These are phyloP conservation scores for Aspergillus novofumigatus DNA, from an alignment of 2,329 filamentous ascomycete genomes.

Conservation along the genomic window DNA sequence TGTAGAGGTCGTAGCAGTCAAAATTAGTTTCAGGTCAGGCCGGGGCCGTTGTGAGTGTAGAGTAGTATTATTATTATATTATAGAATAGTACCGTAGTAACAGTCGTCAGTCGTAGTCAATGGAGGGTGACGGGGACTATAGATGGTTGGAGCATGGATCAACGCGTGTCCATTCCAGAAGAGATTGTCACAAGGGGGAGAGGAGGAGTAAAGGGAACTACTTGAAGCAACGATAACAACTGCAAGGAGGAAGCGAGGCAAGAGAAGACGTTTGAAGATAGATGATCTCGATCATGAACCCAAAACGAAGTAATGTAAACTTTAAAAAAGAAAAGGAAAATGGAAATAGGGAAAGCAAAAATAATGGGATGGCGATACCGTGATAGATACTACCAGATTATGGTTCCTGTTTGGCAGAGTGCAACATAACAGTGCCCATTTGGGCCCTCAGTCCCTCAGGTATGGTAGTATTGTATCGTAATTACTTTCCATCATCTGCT, in stretches of 20 bases:
- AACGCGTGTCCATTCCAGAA: conserved; percentile 19
- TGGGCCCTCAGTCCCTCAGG: not conserved
- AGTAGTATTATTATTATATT: conserved; percentile 1
- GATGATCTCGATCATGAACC: not conserved
- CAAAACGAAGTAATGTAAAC: not conserved
- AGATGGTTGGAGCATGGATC: conserved; percentile 13
- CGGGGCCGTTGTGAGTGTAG: not conserved
- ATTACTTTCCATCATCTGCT: not conserved
- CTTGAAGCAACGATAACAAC: not conserved
- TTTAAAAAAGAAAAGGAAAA: not conserved
- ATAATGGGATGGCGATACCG: not conserved
- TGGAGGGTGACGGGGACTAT: conserved; percentile 7
- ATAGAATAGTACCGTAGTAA: conserved; percentile 1
- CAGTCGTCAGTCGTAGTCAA: conserved; percentile 6
- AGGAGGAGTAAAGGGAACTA: conserved; percentile 1
- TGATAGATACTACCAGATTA: not conserved
- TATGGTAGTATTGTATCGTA: not conserved
- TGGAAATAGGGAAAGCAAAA: not conserved
- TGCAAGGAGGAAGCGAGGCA: conserved; percentile 1
- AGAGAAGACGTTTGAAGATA: not conserved
- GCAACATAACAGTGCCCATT: not conserved
- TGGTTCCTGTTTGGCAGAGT: not conserved
- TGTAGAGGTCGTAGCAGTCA: conserved; percentile 1
- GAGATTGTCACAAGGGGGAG: not conserved
- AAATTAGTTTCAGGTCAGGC: not conserved